Evolutionary conservation across 1,139 yeast genomes (phyloP).

Genomic region (Waltiozyma sp.): DNA sequence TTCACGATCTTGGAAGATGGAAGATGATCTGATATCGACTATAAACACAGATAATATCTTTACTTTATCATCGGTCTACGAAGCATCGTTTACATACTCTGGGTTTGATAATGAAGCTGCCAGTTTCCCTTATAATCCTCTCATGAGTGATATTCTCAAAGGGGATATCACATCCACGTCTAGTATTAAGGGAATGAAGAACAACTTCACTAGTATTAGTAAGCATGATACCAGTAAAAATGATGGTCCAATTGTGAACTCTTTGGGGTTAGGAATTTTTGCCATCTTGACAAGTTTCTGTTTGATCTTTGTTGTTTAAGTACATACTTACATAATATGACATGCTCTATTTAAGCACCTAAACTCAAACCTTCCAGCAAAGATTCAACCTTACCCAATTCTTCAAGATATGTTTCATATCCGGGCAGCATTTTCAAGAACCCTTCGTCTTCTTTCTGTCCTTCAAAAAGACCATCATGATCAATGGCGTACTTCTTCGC

Average conservation of each 20-base stretch:
- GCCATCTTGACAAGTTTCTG: too few species aligned
- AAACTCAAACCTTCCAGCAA: conserved; percentile 31
- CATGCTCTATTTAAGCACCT: conserved; percentile 35
- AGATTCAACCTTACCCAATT: conserved; percentile 32
- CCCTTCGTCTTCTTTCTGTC: conserved; percentile 11
- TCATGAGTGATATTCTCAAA: background rate
- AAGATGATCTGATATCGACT: background rate
- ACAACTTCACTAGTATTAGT: background rate
- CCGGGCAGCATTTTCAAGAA: conserved; percentile 13
- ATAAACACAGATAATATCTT: background rate
- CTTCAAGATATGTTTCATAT: conserved; percentile 22
- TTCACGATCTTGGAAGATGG: background rate
- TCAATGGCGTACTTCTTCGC: conserved; percentile 28
- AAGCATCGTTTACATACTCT: background rate
- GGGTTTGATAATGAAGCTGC: background rate
- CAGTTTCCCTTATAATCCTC: background rate
- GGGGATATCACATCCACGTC: background rate
- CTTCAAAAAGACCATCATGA: conserved; percentile 17
- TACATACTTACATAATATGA: too few species aligned
- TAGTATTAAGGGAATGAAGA: background rate
- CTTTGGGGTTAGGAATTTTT: too few species aligned
- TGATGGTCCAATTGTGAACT: too few species aligned
- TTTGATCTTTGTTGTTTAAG: conserved; percentile 17
- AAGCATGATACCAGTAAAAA: too few species aligned
- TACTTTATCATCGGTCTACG: background rate